Evolutionary conservation across 2,329 filamentous ascomycete species (phyloP), one percentile per base, ranked within the genome.

Genomic region (Torrubiellomyces zombiae): DNA sequence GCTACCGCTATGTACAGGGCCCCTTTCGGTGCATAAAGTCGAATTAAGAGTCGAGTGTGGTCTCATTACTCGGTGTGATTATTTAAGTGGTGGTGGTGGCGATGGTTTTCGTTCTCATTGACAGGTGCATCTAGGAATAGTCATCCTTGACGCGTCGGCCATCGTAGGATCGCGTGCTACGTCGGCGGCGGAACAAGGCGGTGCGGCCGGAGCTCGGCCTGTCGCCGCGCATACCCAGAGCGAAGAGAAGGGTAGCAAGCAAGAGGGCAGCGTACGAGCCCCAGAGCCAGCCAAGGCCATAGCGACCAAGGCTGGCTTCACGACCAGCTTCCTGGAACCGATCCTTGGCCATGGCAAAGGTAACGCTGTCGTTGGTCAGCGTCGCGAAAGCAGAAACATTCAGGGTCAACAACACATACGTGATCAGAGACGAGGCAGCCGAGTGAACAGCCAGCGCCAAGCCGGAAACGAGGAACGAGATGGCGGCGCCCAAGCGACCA

Each of bases 221-320:
- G 31, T 58, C 55, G 25, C 58, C 53, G 19, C 67, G 55, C 15
- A 67, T 64, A 26, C 70, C 70, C 16, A 72, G 27, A 48, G 65
- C 76, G 55, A 83, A 80, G 29, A 82, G 53, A 16, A 80, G 36
- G 4, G 64, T 67, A 10, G 75, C 64, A 35, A 85, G 47, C 36
- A 81, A 53, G 38, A 80, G 65, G 27, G 64, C 63, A 7, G 65
- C 67, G 50, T 72, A 70, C 2, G 76, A 65, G 10, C 63, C 72
- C 80, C 80, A 89, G 33, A 70, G 72, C 54, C 83, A 86, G 21
- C 67, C 80, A 42, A 81, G 80, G 12, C 71, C 75, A 40, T 75
- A 78, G 16, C 41, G 43, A 26, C 80, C 80, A 18, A 89, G 46
- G 8, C 45, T 48, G 16, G 80, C 75, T 11, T 47, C 42, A 27